A percentile compares a stretch with the other conserved stretches of the same genome.
phyloP scores from a whole-genome alignment of 352 stramenopile genomes.

The Phytopythium vexans region DNA sequence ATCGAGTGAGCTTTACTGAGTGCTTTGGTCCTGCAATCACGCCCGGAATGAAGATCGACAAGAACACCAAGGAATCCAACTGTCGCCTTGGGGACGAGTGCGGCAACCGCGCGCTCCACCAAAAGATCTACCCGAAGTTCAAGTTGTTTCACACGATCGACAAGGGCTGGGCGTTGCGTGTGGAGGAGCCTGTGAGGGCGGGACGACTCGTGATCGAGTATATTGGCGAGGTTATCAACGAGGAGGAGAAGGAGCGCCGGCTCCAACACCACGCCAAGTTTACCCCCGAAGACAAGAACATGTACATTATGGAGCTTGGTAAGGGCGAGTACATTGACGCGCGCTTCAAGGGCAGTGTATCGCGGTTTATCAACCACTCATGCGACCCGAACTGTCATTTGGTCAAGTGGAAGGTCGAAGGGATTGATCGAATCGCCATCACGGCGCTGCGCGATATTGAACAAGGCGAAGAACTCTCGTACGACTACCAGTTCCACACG shows the following conservation, averaged over 20 bases:
- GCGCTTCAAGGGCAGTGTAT: slow-evolving; percentile 90
- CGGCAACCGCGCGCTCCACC: slow-evolving; percentile 89
- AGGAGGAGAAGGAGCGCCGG: slow-evolving; percentile 88
- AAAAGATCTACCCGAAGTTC: slow-evolving; percentile 73
- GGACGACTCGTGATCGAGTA: slow-evolving; percentile 93
- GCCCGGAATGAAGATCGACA: slow-evolving; percentile 61
- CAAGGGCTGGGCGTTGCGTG: slow-evolving; percentile 90
- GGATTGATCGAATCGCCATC: slow-evolving; percentile 92
- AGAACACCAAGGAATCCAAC: slow-evolving; percentile 83
- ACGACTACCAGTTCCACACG: slow-evolving; percentile 95
- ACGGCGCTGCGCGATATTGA: slow-evolving; percentile 88
- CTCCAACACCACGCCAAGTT: slow-evolving; percentile 80
- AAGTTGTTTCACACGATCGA: slow-evolving; percentile 77
- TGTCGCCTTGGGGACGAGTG: slow-evolving; percentile 89
- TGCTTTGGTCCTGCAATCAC: slow-evolving; percentile 80
- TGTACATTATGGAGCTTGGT: slow-evolving; percentile 94
- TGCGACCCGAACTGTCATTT: slow-evolving; percentile 95
- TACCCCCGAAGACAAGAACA: slow-evolving; percentile 94
- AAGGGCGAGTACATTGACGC: slow-evolving; percentile 95
- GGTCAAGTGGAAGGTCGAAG: slow-evolving; percentile 94
- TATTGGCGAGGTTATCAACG: slow-evolving; percentile 93
- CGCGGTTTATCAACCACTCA: slow-evolving; percentile 97
- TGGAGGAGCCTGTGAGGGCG: slow-evolving; percentile 75
- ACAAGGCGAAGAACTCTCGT: slow-evolving; percentile 89
- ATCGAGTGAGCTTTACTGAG: slow-evolving; percentile 90